Conservation (phyloP, 2,329 filamentous ascomycete species). For the Aspergillus bombycis region DNA sequence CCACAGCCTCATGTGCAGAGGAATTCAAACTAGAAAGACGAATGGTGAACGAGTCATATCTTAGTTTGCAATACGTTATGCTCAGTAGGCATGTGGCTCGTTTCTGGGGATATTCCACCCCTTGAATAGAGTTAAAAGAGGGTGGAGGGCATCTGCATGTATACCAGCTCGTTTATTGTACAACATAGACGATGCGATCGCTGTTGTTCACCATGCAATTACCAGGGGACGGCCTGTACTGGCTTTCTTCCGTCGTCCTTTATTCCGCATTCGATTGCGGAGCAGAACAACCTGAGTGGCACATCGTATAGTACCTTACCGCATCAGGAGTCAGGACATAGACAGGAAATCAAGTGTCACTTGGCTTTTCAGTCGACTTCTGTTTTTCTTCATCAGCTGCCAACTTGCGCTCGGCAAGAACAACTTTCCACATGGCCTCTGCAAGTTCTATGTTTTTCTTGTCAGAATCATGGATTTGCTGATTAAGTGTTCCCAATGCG, state of each 20-base stretch:
- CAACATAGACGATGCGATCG: not conserved
- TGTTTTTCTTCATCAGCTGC: conserved; percentile 33
- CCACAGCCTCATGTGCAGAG: not conserved
- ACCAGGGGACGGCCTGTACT: not conserved
- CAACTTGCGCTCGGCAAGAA: conserved; percentile 42
- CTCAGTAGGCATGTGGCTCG: not conserved
- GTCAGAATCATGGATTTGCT: conserved; percentile 32
- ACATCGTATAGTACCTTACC: not conserved
- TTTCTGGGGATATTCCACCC: not conserved
- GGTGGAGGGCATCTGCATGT: not conserved
- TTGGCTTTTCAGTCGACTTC: conserved; percentile 10
- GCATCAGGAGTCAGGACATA: not conserved
- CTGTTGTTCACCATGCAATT: not conserved
- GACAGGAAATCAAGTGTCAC: not conserved
- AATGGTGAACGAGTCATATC: not conserved
- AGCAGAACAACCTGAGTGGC: not conserved
- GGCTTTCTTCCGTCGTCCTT: not conserved
- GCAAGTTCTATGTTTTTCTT: conserved; percentile 32
- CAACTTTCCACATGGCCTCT: conserved; percentile 43
- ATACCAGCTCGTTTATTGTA: not conserved
- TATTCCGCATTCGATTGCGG: not conserved
- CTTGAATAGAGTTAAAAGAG: not conserved
- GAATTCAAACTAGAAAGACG: not conserved
- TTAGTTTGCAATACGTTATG: not conserved
- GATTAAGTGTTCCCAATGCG: conserved; percentile 25